phyloP scores from a whole-genome alignment of 345 rosid species.

The Aurinia saxatilis region DNA sequence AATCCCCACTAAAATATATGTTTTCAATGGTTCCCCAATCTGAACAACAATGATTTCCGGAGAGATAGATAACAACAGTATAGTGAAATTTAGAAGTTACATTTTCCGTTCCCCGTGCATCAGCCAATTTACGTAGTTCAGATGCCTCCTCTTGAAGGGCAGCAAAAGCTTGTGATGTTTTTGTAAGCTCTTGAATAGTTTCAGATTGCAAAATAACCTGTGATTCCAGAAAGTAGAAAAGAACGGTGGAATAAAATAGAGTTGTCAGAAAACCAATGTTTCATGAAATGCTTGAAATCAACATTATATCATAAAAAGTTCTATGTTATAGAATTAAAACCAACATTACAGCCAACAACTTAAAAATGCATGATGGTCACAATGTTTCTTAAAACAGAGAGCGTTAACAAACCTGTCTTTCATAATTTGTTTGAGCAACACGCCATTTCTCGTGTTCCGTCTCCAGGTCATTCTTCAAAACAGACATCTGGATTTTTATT shows the following conservation, averaged over 20 bases:
- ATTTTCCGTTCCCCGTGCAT: slow-evolving; percentile 51
- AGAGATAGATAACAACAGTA: neutral
- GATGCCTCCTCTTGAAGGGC: slow-evolving; percentile 66
- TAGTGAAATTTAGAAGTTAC: slow-evolving; percentile 37
- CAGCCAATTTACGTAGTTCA: slow-evolving; percentile 59
- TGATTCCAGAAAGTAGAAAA: slow-evolving; percentile 6
- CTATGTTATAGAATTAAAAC: neutral
- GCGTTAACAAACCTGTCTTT: slow-evolving; percentile 69
- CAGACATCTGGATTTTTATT: slow-evolving; percentile 58
- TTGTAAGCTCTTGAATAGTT: slow-evolving; percentile 87
- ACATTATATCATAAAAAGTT: no score
- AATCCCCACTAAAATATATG: neutral
- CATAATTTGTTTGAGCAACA: slow-evolving; percentile 79
- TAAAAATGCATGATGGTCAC: slow-evolving; percentile 6
- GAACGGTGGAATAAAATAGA: neutral
- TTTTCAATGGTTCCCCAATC: neutral
- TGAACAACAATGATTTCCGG: neutral
- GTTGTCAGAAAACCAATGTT: neutral
- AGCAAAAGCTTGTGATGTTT: slow-evolving; percentile 74
- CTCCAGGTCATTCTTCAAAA: slow-evolving; percentile 62
- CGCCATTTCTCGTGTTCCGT: slow-evolving; percentile 73
- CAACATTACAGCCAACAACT: neutral
- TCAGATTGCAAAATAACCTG: slow-evolving; percentile 95
- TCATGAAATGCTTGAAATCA: neutral
- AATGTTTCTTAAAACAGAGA: neutral